Base-by-base conservation (phyloP, 2,329 filamentous ascomycete species). In the Hypocreales sp. region DNA sequence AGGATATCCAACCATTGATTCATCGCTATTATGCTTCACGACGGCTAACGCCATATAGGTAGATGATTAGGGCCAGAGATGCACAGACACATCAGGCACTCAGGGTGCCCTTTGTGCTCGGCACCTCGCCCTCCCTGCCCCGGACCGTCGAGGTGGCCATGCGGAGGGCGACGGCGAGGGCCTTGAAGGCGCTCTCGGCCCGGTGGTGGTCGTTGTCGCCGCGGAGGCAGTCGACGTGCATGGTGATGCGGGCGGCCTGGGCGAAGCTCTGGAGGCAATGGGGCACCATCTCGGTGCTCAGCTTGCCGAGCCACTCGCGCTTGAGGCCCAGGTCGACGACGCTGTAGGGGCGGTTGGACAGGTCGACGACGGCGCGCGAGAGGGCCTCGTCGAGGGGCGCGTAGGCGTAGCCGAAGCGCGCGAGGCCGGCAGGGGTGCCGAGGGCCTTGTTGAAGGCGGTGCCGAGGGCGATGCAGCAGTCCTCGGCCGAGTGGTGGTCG, bases 401-500 rank as follows among this genome's bases (percentile, higher is more conserved):
- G 53, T 94, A 93, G 35, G 84, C 90, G 43, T 72, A 79, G 18
- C 87, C 90, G 57, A 94, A 98, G 25, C 90, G 77, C 31, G 82
- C 79, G 26, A 95, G 72, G 12, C 87, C 90, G 16, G 76, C 66
- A 7, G 79, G 79, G 8, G 71, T 70, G 36, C 79, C 77, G 22
- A 98, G 71, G 11, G 86, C 82, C 26, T 65, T 54, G 45, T 79
- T 79, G 58, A 95, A 94, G 31, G 84, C 83, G 40, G 67, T 64
- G 26, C 90, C 90, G 14, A 98, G 72, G 10, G 87, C 83, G 39
- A 98, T 78, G 58, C 82, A 94, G 33, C 82, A 79, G 51, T 98
- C 90, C 63, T 98, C 90, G 37, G 86, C 79, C 7, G 87, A 94
- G 68, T 98, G 90, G 60, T 98, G 90, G 65, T 95, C 90, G 59